These are phyloP conservation scores for Cylindrotheca fusiformis DNA, from an alignment of 108 stramenopile species.

Conservation along the genomic window DNA sequence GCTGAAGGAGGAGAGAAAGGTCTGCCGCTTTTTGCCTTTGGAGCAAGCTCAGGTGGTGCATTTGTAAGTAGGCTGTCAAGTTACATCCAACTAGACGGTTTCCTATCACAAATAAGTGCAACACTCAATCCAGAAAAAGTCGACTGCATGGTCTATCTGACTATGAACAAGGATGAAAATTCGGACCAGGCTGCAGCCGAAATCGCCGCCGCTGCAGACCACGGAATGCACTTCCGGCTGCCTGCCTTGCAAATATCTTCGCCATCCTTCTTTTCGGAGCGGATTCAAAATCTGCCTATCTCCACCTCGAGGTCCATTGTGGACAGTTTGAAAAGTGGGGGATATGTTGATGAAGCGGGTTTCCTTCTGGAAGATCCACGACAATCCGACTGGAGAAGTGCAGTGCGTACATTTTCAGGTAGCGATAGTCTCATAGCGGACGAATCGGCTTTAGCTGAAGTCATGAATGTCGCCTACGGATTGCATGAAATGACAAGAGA, in stretches of 20 bases:
- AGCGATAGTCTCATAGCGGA: constrained; percentile 27
- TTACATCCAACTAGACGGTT: constrained; percentile 8
- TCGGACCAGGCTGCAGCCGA: constrained; percentile 9
- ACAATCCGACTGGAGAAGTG: constrained; percentile 17
- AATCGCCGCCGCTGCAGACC: background rate
- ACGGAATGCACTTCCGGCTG: constrained; percentile 23
- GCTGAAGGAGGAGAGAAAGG: background rate
- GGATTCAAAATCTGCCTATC: constrained; percentile 3
- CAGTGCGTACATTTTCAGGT: background rate
- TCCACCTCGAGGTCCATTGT: constrained; percentile 15
- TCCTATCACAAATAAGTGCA: constrained; percentile 28
- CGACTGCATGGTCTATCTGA: constrained; percentile 21
- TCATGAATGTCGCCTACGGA: constrained; percentile 39
- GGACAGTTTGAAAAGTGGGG: constrained; percentile 4
- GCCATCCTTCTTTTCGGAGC: constrained; percentile 17
- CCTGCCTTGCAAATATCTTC: constrained; percentile 12
- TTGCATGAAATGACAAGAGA: constrained; percentile 44
- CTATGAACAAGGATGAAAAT: constrained; percentile 22
- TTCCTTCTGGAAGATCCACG: constrained; percentile 21
- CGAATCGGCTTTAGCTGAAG: constrained; percentile 29
- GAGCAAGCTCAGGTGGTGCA: constrained; percentile 35
- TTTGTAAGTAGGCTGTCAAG: constrained; percentile 22
- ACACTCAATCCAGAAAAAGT: background rate
- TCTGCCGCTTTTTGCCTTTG: constrained; percentile 29
- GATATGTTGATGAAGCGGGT: constrained; percentile 11